These are phyloP conservation scores for Capsicum pubescens DNA, from an alignment of 257 asterid species.

Conservation along the genomic window DNA sequence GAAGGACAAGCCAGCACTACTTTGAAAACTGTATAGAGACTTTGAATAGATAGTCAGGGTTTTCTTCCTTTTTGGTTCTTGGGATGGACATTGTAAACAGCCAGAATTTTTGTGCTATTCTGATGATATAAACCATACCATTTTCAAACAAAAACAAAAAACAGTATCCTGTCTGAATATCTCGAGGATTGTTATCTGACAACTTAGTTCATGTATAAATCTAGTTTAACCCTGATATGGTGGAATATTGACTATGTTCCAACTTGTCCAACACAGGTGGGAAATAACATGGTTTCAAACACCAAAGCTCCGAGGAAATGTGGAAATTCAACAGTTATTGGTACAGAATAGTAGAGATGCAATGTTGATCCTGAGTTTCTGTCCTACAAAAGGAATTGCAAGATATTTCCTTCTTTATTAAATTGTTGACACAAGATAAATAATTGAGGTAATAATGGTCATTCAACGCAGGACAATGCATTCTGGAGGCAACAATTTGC, in stretches of 20 bases:
- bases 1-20: not conserved
- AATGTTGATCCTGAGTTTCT: conserved; percentile 1
- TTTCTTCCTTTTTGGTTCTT: not conserved
- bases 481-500: not conserved
- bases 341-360: not conserved
- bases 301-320: not conserved
- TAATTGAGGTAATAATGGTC: not conserved
- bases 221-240: not conserved
- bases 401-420: not conserved
- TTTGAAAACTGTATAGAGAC: not conserved
- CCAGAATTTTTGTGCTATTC: not conserved
- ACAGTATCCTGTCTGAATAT: not conserved
- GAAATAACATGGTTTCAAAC: not conserved
- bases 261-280: not conserved
- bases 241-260: not conserved
- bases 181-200: not conserved
- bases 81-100: not conserved
- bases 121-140: not conserved
- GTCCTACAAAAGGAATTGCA: not conserved
- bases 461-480: not conserved
- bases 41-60: not conserved
- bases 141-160: not conserved
- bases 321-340: not conserved
- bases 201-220: not conserved
- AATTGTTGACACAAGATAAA: not conserved